Conservation (phyloP, 2,329 filamentous ascomycete species). For the Exophiala sideris region DNA sequence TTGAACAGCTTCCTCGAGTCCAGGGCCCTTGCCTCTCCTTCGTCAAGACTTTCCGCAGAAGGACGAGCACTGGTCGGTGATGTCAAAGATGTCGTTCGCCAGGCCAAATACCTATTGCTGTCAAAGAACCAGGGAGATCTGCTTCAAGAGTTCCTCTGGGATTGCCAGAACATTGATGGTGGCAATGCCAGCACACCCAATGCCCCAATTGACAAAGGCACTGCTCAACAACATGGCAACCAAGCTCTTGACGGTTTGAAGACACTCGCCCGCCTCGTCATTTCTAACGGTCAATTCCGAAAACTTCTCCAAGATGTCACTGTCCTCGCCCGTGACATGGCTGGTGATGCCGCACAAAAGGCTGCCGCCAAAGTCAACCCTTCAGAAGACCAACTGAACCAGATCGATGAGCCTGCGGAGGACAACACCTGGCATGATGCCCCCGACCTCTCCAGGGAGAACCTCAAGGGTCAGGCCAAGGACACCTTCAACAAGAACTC, state of each 20-base stretch:
- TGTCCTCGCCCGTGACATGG: constrained; percentile 82
- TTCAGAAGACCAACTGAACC: constrained; percentile 68
- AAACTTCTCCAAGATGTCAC: constrained; percentile 83
- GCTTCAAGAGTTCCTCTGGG: constrained; percentile 95
- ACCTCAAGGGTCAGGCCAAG: constrained; percentile 66
- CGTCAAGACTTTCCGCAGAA: constrained; percentile 74
- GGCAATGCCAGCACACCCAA: constrained; percentile 60
- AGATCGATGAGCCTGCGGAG: constrained; percentile 78
- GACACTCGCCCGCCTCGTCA: constrained; percentile 80
- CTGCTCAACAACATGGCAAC: constrained; percentile 76
- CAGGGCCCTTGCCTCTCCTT: constrained; percentile 65
- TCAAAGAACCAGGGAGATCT: constrained; percentile 95
- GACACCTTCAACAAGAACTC: constrained; percentile 55
- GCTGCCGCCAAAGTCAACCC: constrained; percentile 74
- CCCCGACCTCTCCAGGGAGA: constrained; percentile 69
- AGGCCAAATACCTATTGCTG: constrained; percentile 79
- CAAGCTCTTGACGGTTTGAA: constrained; percentile 80
- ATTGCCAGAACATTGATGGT: constrained; percentile 68
- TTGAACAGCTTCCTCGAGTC: constrained; percentile 82
- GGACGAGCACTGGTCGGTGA: constrained; percentile 77
- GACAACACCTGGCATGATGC: constrained; percentile 94
- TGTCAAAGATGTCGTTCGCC: constrained; percentile 72
- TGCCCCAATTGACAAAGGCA: constrained; percentile 69
- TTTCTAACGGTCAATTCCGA: constrained; percentile 94
- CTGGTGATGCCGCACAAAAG: constrained; percentile 80